Base-by-base conservation (phyloP, 23 red algal species). In the Gracilaria gracilis region DNA sequence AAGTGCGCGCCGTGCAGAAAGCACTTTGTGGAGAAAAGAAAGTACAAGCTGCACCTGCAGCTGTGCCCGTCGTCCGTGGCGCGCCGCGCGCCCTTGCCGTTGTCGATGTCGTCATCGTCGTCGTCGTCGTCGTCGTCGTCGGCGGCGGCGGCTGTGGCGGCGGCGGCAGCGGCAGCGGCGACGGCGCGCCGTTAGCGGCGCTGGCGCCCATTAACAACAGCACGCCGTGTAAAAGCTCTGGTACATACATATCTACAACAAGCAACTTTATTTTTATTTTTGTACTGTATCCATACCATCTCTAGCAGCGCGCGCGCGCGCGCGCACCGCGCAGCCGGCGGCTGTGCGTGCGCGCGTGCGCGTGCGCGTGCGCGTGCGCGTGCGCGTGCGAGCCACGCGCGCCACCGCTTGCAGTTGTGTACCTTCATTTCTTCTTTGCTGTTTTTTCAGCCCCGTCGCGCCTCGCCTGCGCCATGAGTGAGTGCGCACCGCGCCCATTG, bases 21-120 rank as follows among this genome's bases (percentile, higher is more conserved):
- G 58, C 61, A 75, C 37, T 92, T 92, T 64, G 88, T 92, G 42
- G 88, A 92, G 76, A 82, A 83, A 44, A 25, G 88, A 42, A 92
- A 92, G 88, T 66, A 81, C 29, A 72, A 39, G 31, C 50, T 92
- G 77, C 88, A 92, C 67, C 17, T 58, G 57, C 38, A 92, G 31
- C 6, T 82, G 34, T 92, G 78, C 40, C 77, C 55, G 14, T 15
- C 35, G n/a, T 31, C 49, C 0, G 39, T 33, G 77, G n/a, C 17
- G 44, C 44, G 25, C 20, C 1, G 48, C 46, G 20, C 37, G 17
- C 15, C 66, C 12, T 25, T 17, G 66, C 66, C 66, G 66, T 25
- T 25, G 66, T 5, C 39, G 35, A 1, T 36, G 39, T 36, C 20
- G 13, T 6, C 37, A 8, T 21, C 39, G 37, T 8, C 69, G 69